Conservation (phyloP, 306 rosid species). For the Vigna unguiculata region DNA sequence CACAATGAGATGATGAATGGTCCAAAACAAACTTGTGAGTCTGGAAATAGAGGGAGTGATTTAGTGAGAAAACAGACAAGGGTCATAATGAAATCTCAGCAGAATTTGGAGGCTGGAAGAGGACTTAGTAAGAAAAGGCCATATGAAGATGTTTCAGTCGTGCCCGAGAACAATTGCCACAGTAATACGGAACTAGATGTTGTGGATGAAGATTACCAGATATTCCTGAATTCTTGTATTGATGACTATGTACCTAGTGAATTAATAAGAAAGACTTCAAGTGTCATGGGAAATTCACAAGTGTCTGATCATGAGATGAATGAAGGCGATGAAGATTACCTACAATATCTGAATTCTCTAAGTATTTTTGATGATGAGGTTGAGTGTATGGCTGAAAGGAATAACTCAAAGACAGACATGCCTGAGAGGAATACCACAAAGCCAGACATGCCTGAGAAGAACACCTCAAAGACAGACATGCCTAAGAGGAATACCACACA, state of each 20-base stretch:
- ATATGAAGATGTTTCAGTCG: background rate
- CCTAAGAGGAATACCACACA: too few species aligned
- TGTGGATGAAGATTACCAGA: slow-evolving; percentile 46
- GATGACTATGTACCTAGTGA: slow-evolving; percentile 24
- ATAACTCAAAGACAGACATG: slow-evolving; percentile 13
- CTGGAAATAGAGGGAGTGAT: background rate
- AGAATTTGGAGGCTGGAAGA: slow-evolving; percentile 1
- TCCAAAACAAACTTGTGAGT: background rate
- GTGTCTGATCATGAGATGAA: background rate
- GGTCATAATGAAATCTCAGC: background rate
- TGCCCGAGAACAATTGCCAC: slow-evolving; percentile 3
- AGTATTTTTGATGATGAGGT: slow-evolving; percentile 29
- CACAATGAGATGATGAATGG: background rate
- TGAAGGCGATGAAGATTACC: slow-evolving; percentile 46
- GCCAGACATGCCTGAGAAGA: slow-evolving; percentile 2
- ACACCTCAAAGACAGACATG: slow-evolving; percentile 7
- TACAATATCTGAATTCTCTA: slow-evolving; percentile 31
- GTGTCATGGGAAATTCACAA: slow-evolving; percentile 18
- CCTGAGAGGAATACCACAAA: slow-evolving; percentile 28
- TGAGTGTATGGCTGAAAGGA: slow-evolving; percentile 11
- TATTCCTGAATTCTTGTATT: slow-evolving; percentile 29
- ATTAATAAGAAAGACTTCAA: slow-evolving; percentile 6
- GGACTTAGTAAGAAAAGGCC: background rate
- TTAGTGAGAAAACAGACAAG: background rate
- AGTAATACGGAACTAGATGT: slow-evolving; percentile 28